These are phyloP conservation scores for Talaromyces sp. DNA, from an alignment of 2,329 filamentous ascomycete genomes.

Conservation along the genomic window DNA sequence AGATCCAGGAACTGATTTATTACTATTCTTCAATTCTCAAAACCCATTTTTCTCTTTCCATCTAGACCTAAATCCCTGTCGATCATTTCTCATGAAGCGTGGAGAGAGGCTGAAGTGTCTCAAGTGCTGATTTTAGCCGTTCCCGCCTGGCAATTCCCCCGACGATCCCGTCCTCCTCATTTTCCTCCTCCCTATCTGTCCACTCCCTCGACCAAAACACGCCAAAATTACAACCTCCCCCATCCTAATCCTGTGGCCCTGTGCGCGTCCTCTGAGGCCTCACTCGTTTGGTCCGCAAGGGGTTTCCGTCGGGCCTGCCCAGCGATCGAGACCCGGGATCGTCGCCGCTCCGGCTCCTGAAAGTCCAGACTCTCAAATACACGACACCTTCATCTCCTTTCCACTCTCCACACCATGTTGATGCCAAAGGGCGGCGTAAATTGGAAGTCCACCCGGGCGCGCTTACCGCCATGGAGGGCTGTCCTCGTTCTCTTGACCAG, in stretches of 20 bases:
- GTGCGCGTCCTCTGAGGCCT: conserved; percentile 23
- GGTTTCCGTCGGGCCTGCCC: conserved; percentile 22
- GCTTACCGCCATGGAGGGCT: conserved; percentile 75
- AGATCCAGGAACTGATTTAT: no score
- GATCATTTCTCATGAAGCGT: neutral
- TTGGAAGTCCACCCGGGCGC: conserved; percentile 86
- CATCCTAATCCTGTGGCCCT: conserved; percentile 4
- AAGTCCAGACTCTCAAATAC: conserved; percentile 5
- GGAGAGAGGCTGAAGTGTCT: conserved; percentile 7
- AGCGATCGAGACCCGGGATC: conserved; percentile 21
- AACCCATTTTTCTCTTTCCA: neutral
- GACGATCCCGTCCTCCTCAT: conserved; percentile 23
- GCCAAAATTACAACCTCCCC: neutral
- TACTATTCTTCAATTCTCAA: no score
- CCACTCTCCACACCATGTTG: conserved; percentile 64
- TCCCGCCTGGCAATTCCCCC: conserved; percentile 23
- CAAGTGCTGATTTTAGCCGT: conserved; percentile 10
- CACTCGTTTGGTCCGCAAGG: conserved; percentile 31
- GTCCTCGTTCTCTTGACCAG: conserved; percentile 71
- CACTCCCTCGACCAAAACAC: conserved; percentile 5
- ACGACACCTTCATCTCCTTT: conserved; percentile 2
- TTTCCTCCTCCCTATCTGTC: conserved; percentile 19
- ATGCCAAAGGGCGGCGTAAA: conserved; percentile 85
- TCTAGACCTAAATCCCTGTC: neutral
- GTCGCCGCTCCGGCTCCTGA: conserved; percentile 23